Conservation (phyloP, 176 grass and related monocot genomes). For the Urochloa ruziziensis region DNA sequence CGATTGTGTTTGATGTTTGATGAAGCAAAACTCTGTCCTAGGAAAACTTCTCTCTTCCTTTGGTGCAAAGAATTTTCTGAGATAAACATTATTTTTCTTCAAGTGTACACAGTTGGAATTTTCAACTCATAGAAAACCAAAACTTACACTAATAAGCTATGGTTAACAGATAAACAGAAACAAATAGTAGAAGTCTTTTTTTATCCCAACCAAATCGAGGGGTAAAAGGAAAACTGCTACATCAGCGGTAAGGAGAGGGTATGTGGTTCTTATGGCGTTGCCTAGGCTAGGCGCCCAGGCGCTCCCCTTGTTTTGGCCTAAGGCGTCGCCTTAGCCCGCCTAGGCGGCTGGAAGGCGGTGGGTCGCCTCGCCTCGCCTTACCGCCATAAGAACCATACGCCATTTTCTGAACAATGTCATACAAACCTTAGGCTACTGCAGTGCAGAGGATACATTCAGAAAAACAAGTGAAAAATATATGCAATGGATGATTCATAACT, state of each 20-base stretch:
- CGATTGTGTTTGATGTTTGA: background rate
- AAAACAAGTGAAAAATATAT: no score
- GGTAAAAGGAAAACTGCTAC: background rate
- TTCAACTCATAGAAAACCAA: background rate
- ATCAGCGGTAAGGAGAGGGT: background rate
- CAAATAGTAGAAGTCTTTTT: background rate
- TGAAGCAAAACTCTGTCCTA: background rate
- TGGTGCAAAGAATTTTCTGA: background rate
- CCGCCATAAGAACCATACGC: no score
- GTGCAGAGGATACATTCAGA: no score
- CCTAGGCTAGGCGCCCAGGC: no score
- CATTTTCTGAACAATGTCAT: no score
- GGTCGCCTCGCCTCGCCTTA: no score
- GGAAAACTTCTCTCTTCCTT: background rate
- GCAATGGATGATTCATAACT: background rate
- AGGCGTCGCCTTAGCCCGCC: no score
- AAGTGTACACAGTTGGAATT: background rate
- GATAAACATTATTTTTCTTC: background rate
- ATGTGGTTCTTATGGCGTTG: no score
- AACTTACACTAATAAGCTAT: background rate
- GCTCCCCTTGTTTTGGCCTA: no score
- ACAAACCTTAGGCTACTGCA: no score
- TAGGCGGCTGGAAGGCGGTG: no score
- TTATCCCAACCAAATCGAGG: background rate
- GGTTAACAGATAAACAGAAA: background rate